Evolutionary conservation across 495 filamentous ascomycete species (phyloP).

Genomic region (Durotheca rogersii): DNA sequence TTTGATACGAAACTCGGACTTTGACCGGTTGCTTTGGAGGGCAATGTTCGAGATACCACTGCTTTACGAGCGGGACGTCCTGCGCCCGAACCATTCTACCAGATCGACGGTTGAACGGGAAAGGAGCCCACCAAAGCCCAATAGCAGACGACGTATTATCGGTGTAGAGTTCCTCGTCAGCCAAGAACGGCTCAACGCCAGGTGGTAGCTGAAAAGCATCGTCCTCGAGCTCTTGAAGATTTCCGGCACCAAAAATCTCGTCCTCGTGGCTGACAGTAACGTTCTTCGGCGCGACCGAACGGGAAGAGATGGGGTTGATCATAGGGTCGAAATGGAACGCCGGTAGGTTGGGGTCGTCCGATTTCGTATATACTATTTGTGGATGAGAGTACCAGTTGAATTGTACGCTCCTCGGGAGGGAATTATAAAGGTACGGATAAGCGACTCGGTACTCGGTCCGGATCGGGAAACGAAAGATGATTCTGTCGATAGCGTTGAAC

Average conservation of each 20-base stretch:
- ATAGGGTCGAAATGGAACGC: constrained; percentile 97
- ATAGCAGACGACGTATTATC: constrained; percentile 91
- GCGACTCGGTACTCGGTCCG: constrained; percentile 94
- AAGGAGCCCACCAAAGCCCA: constrained; percentile 96
- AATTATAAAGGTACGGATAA: constrained; percentile 95
- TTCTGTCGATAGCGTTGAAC: constrained; percentile 99
- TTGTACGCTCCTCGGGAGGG: constrained; percentile 90
- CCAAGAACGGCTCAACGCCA: constrained; percentile 82
- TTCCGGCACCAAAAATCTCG: constrained; percentile 84
- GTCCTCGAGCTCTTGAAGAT: constrained; percentile 71
- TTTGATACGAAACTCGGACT: constrained; percentile 98
- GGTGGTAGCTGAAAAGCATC: constrained; percentile 83
- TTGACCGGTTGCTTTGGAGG: constrained; percentile 90
- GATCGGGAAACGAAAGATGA: constrained; percentile 96
- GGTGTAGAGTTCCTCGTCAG: constrained; percentile 85
- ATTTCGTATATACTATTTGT: constrained; percentile 84
- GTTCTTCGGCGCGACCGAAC: constrained; percentile 93
- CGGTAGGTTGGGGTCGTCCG: constrained; percentile 85
- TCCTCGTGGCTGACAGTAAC: constrained; percentile 91
- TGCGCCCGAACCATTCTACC: constrained; percentile 97
- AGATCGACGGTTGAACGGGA: constrained; percentile 93
- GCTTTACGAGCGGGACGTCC: constrained; percentile 96
- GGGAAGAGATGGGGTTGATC: constrained; percentile 96
- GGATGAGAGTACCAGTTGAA: constrained; percentile 92
- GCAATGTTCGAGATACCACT: constrained; percentile 97